phyloP scores from a whole-genome alignment of 306 rosid species.

The Trifolium dubium region DNA sequence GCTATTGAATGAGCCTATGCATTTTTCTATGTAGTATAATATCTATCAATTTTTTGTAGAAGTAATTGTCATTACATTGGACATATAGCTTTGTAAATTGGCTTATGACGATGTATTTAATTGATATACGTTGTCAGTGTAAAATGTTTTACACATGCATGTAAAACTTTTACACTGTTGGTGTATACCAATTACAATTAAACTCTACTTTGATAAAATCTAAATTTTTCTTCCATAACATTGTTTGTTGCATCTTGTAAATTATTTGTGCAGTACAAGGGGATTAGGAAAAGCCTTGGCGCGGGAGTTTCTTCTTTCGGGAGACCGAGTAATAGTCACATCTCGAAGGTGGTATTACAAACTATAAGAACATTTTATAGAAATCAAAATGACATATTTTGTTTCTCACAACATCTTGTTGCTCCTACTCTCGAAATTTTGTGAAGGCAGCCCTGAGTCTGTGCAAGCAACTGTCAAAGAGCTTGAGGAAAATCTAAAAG shows the following conservation, averaged over 20 bases:
- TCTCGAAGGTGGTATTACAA: slow-evolving; percentile 80
- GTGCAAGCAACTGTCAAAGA: slow-evolving; percentile 74
- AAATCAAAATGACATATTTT: background rate
- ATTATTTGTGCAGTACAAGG: slow-evolving; percentile 74
- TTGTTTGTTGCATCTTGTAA: slow-evolving; percentile 35
- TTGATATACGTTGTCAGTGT: no score
- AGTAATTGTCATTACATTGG: slow-evolving; percentile 25
- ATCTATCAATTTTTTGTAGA: slow-evolving; percentile 1
- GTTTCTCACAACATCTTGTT: slow-evolving; percentile 40
- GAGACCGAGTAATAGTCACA: slow-evolving; percentile 82
- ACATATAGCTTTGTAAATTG: slow-evolving; percentile 4
- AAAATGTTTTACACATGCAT: background rate
- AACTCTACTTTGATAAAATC: slow-evolving; percentile 14
- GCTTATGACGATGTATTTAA: no score
- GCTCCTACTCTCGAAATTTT: slow-evolving; percentile 44
- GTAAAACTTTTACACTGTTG: background rate
- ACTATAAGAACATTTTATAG: slow-evolving; percentile 19
- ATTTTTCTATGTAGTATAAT: background rate
- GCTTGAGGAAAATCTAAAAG: slow-evolving; percentile 86
- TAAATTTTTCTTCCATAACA: slow-evolving; percentile 8
- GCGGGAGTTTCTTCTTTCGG: slow-evolving; percentile 90
- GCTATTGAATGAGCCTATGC: background rate
- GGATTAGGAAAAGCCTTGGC: slow-evolving; percentile 98
- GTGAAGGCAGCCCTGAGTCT: slow-evolving; percentile 76
- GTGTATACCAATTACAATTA: background rate